Base-by-base conservation (phyloP, 108 stramenopile genomes). In the Licmophora abbreviata region DNA sequence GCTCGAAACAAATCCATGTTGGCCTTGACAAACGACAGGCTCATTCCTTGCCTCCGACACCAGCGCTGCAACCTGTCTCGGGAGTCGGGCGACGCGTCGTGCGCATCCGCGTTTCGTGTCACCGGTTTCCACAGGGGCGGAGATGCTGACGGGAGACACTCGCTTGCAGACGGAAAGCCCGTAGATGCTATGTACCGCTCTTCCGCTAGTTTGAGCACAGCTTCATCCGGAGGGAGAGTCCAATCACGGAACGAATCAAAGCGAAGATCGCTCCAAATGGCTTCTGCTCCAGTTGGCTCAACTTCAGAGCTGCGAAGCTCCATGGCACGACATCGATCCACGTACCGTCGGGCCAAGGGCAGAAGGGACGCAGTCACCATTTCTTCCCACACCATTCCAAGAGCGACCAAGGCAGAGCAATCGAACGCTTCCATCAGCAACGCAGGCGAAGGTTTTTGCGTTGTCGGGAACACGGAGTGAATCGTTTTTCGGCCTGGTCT, bases 301-400 rank as follows among this genome's bases (percentile, higher is more conserved):
- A 21, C 27, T 14, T 15, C 1, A 29, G 8, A 20, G 11, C 26
- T 31, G 21, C 26, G 2, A 26, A 49, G 24, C 53, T 72, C 61
- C 21, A 71, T n/a, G 3, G 50, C 44, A 2, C 67, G 76, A 47
- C 76, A 80, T 3, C 79, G 59, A 9, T 66, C 18, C 5, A 68
- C 75, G 47, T 82, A 78, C 20, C 55, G 61, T 15, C 61, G 63
- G 4, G 85, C 85, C 38, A 76, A 51, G 27, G 76, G 77, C 20
- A 82, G 18, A 14, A 86, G 40, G 12, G 73, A 60, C 14, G 61
- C 60, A 0, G 85, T 86, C 28, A 86, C 46, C 18, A 61, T 51
- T 35, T 86, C 80, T 66, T 86, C 85, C 15, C 81, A 29, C 3
- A 64, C 40, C 51, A 80, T 69, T n/a, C 80, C 77, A 33, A 77